Evolutionary conservation across 2,329 filamentous ascomycete genomes (phyloP), one percentile per base, ranked within the genome.

Genomic region (Teratosphaeria zuluensis): DNA sequence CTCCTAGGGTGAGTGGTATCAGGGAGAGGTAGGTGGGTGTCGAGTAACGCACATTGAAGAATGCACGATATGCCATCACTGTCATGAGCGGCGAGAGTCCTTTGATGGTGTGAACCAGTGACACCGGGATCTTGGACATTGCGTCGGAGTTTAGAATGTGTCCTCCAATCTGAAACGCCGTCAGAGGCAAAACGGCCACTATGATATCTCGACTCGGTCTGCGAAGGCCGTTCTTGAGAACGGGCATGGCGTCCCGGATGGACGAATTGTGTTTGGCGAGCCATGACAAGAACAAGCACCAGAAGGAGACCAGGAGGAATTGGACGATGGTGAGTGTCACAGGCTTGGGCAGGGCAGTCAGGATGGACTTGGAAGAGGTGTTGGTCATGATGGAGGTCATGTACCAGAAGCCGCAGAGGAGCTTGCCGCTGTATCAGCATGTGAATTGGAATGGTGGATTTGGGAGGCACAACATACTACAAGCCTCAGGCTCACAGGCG

Each of bases 31-130:
- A 99, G 1, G 92, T 97, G 6, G 91, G 85, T 35, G 80, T 80
- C 1, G 91, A 90, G 73, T 99, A 97, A 64, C 84, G 85, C 61
- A 97, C 95, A 67, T 90, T 82, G 76, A 92, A 95, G 70, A 96
- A 81, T 64, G 95, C 75, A 57, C 94, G 86, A 72, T 99, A 99
- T 56, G 94, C 94, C 58, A 95, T 74, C 51, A 99, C 94, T 0
- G 94, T 99, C 73, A 99, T 95, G 7, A 99, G 80, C 3, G 94
- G 94, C 2, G 92, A 97, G 30, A 99, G 84, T 7, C 94, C 94
- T 77, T 99, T 99, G 76, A 99, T 97, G 0, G 94, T 99, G 75
- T 99, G 94, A 3, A 99, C 94, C 38, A 99, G 82, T 6, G 94
- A 97, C 1, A 99, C 94, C 0, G 94, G 92, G 57, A 99, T 97